Evolutionary conservation across 768 basidiomycete species (phyloP), one percentile per base, ranked within the genome.

Genomic region (Dacryopinax spathularia): DNA sequence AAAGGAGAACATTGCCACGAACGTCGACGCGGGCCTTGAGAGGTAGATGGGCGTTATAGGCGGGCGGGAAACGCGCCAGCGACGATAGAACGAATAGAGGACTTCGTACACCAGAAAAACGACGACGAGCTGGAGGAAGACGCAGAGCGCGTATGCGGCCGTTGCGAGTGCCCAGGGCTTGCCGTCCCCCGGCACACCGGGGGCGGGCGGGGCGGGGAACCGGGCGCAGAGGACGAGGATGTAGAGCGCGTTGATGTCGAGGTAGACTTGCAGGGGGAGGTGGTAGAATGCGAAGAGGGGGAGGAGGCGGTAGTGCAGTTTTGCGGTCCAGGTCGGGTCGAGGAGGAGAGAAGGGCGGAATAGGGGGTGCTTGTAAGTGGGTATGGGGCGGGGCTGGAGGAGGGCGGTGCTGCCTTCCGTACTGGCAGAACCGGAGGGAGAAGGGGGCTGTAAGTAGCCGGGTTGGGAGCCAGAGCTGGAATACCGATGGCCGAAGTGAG

Each of bases 201-300:
- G 80, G 33, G 85, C 81, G 69, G 78, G 77, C 48, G 88, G 84
- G 70, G 85, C 84, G 1, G 90, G 89, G 70, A 62, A 44, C 36
- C 43, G 41, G 15, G 85, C 91, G 77, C 70, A 92, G 90, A 91
- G 84, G 39, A 91, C 71, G 68, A 93, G 73, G 68, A 91, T 84
- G 75, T 84, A 94, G 67, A 87, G 84, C 68, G 86, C 84, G 72
- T 93, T 92, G 73, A 92, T 91, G 71, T 95, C 92, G 72, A 94
- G 85, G 71, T 87, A 93, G 0, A 86, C 84, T 72, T 92, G 90
- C 9, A 89, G 72, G 27, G 84, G 63, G 20, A 68, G 35, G 60
- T 89, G 86, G 20, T 82, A 83, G 72, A 91, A 83, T 5, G 83
- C 79, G 66, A 90, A 72, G 16, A 90, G 37, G n/a, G 86, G 87